Base-by-base conservation (phyloP, 2,329 filamentous ascomycete genomes). In the Dactylella cylindrospora region DNA sequence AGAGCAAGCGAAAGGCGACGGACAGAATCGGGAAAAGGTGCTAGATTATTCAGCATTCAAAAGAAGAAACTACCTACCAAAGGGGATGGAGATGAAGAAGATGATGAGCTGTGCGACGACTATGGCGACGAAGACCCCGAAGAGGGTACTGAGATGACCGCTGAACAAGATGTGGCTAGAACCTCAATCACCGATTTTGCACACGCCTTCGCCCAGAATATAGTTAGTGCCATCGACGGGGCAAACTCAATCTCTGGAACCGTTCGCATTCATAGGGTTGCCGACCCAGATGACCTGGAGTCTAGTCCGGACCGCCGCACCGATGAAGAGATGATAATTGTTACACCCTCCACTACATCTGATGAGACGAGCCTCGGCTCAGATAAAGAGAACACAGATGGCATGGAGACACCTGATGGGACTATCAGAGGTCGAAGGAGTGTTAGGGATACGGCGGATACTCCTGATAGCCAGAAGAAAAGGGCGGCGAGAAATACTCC, bases 121-220 rank as follows among this genome's bases (percentile, higher is more conserved):
- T 28, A 29, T 20, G 35, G 19, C n/a, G 29, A 15, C 5, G 33
- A 44, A 6, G 8, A 2, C 3, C 26, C 40, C 8, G 13, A 26
- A 13, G 44, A 36, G 45, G 36, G n/a, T 3, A 25, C 33, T 5
- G 22, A 20, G 20, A 36, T 13, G 17, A 33, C 25, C 0, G 47
- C 32, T 4, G 47, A 43, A 12, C 17, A 40, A 29, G 36, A 29
- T 8, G 26, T n/a, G 28, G 28, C 28, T 25, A 32, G 13, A 36
- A 61, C 55, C 25, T 61, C 55, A 7, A 61, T 61, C 13, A 47
- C 47, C 17, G 55, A 61, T 33, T 61, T 61, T 36, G 55, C 55
- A 2, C 55, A 61, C 28, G 55, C 55, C 13, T 61, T 61, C 28
- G 41, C 23, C 10, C 32, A 53, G 22, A 47, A 53, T 43, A 61